Evolutionary conservation across 768 basidiomycete genomes (phyloP).

Genomic region (Boletus reticuloceps): DNA sequence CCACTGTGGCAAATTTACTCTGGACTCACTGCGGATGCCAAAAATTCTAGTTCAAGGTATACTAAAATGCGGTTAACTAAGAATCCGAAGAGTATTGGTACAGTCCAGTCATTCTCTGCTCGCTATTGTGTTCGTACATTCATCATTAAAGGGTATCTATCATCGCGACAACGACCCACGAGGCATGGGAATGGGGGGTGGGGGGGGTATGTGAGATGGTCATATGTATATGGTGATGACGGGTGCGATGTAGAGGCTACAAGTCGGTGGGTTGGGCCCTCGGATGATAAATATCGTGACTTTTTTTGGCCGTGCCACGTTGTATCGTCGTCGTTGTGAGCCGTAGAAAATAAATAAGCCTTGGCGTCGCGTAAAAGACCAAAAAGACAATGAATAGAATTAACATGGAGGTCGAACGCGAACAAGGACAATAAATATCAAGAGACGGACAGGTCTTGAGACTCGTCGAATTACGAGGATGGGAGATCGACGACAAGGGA

Average conservation of each 20-base stretch:
- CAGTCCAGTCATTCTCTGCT: constrained; percentile 31
- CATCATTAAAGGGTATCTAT: constrained; percentile 30
- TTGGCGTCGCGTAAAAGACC: constrained; percentile 20
- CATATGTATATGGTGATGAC: constrained; percentile 24
- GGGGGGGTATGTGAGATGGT: constrained; percentile 16
- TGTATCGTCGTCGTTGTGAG: constrained; percentile 28
- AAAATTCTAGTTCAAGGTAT: constrained; percentile 38
- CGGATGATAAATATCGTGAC: constrained; percentile 26
- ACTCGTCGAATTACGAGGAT: constrained; percentile 15
- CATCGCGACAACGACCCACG: constrained; percentile 31
- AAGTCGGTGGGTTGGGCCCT: constrained; percentile 13
- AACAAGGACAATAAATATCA: constrained; percentile 32
- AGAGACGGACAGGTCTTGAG: constrained; percentile 6
- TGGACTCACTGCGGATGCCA: constrained; percentile 10
- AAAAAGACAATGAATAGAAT: constrained; percentile 9
- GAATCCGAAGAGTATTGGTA: constrained; percentile 32
- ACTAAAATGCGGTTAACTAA: constrained; percentile 30
- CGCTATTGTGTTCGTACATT: constrained; percentile 27
- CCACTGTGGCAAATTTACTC: constrained; percentile 5
- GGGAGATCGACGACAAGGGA: constrained; percentile 21
- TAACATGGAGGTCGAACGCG: constrained; percentile 13
- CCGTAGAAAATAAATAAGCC: constrained; percentile 31
- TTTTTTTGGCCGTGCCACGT: constrained; percentile 20
- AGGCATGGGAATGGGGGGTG: constrained; percentile 4
- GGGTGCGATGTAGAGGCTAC: constrained; percentile 30